phyloP scores from a whole-genome alignment of 257 asterid genomes.

The Galeopsis tetrahit region DNA sequence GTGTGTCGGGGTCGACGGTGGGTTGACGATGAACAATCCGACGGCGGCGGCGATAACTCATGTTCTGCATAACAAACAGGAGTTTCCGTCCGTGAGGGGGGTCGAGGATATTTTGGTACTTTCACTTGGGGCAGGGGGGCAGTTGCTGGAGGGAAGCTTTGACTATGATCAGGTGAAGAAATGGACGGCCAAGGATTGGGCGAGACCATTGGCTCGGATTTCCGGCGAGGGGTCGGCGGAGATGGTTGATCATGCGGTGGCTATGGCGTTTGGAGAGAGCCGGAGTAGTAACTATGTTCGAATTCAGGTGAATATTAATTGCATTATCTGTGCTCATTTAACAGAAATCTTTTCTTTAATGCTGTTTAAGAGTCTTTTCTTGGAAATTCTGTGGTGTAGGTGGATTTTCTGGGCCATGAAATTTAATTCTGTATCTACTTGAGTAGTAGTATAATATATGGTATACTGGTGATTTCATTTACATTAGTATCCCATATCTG shows the following conservation, averaged over 20 bases:
- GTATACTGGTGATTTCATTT: not conserved
- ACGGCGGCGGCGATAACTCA: conserved; percentile 98
- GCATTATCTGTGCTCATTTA: conserved; percentile 1
- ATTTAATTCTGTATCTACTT: conserved; percentile 48
- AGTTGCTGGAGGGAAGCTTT: conserved; percentile 57
- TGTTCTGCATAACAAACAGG: conserved; percentile 93
- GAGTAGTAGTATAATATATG: not conserved
- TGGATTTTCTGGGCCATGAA: conserved; percentile 51
- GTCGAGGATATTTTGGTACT: conserved; percentile 97
- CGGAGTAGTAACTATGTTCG: conserved; percentile 66
- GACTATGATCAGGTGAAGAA: conserved; percentile 65
- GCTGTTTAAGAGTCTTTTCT: conserved; percentile 10
- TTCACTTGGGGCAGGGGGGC: conserved; percentile 92
- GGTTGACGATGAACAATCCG: conserved; percentile 86
- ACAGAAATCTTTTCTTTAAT: conserved; percentile 12
- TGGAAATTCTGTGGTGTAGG: conserved; percentile 23
- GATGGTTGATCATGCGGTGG: conserved; percentile 74
- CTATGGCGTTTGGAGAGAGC: conserved; percentile 66
- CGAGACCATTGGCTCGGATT: conserved; percentile 71
- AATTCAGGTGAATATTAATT: conserved; percentile 51
- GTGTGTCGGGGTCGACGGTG: conserved; percentile 88
- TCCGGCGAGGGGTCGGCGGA: conserved; percentile 74
- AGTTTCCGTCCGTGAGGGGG: conserved; percentile 90
- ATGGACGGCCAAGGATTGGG: conserved; percentile 77
- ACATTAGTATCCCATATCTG: not conserved